Evolutionary conservation across 192 early-diverging fungal genomes (phyloP), one percentile per base, ranked within the genome.

Genomic region (Oehlia diaphana): DNA sequence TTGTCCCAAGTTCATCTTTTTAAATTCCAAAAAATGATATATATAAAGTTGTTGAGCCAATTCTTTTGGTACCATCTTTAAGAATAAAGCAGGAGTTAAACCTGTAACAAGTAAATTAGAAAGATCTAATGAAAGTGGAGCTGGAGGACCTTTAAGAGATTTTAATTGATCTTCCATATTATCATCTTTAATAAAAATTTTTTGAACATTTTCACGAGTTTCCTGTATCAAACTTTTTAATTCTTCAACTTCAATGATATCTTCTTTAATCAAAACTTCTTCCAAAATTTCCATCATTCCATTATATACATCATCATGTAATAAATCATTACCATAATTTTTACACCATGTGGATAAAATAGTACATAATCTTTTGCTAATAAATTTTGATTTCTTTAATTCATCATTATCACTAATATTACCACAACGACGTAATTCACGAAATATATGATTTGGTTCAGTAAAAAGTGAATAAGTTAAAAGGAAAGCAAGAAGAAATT

Each of bases 41-140:
- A 90, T 73, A 58, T 92, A 92, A 61, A 94, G 82, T 78, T 94
- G 93, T 42, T 90, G 84, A 19, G 93, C 89, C 83, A 94, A 88
- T 64, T 89, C 88, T 1, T 72, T 67, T 3, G 93, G 90, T 37
- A 86, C 72, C 13, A 94, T 81, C 26, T 84, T 85, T 31, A 94
- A 83, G 74, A 94, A 88, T 14, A 93, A 75, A 7, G 88, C 84
- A 13, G 91, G 90, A 9, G 88, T 88, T 53, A 94, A 82, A 0
- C 93, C 93, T 0, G 89, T 91, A 28, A 88, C 85, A 33, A 89
- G 61, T 0, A 89, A 71, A 72, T 88, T 85, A 6, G 86, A 84
- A 13, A 89, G 76, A 70, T 89, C 87, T 23, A 89, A 75, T 9
- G 79, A 74, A 19, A 53, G 12, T 47, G 19, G 23, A 50, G 10